Evolutionary conservation across 2,329 filamentous ascomycete species (phyloP), one percentile per base, ranked within the genome.

Genomic region (Beauveria caledonica): DNA sequence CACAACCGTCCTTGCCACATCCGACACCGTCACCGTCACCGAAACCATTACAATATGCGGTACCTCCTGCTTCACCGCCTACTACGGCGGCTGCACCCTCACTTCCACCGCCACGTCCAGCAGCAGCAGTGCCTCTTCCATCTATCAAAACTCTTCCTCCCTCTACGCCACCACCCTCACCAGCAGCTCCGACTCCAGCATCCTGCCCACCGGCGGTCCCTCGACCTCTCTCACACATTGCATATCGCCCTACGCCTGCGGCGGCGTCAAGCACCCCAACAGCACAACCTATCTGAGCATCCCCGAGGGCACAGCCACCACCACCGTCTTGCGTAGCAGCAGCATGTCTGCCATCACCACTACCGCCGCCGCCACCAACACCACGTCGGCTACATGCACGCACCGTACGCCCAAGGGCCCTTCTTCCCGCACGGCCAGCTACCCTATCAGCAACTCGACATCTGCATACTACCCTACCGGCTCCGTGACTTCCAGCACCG

Each of bases 1-100:
- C 7, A 61, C 63, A 39, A 36, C 67, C 19, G 69, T 63, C 19
- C 58, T 23, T 21, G 70, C 71, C 33, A 64, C 65, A 7, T 62
- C 65, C 1, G 62, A 66, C 4, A 70, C 71, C 3, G 62, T 71
- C 7, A 74, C 70, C 8, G 64, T 66, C 58, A 67, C 65, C 7
- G 52, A 64, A 46, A 72, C 71, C 69, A 64, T 40, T 10, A 15
- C n/a, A 4, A 17, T 45, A 0, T 46, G 42, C 33, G 33, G 45
- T 21, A 23, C 6, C 45, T 13, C 6, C 8, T 58, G 33, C 45
- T 9, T 58, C 55, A 49, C 29, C 13, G 51, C 56, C 4, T n/a
- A 25, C 36, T 19, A 11, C 46, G 10, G 13, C 39, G 33, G 7
- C 53, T 67, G 65, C 33, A 62, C 63, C 45, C 60, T 55, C 11